Evolutionary conservation across 169 alveolate species (phyloP), one percentile per base, ranked within the genome.

Genomic region (Eimeria sp.): DNA sequence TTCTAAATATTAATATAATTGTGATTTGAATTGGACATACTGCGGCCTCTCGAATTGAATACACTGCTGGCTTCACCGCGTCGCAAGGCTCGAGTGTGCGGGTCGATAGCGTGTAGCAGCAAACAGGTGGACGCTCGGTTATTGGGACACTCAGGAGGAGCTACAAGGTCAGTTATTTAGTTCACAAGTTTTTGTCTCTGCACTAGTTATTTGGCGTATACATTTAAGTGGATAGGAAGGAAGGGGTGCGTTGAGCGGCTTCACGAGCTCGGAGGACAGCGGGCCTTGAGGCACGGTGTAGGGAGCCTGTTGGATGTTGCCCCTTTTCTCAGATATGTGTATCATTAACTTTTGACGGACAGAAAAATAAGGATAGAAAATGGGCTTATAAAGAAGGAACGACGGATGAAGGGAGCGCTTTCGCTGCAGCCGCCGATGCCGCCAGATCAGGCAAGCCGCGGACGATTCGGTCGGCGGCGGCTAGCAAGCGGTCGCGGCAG

Each of bases 391-490:
- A 58, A 14, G n/a, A 3, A 3, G 22, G 3, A 13, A 25, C 5
- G 67, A 25, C 7, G 67, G 67, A 25, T 3, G 22, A 58, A 58
- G 67, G 22, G 16, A 14, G 5, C 3, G 67, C 67, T 25, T 58
- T 5, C 25, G 16, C 16, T 58, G 25, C 25, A 40, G 61, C 90
- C 22, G 90, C 51, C 72, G 25, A 7, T 73, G 73, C 67, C 67
- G 90, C 90, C 63, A 40, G 90, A 25, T 51, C 73, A 82, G 90
- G 58, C 58, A 49, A 82, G 43, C 90, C 20, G 43, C 20, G 72
- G 90, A 45, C 43, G 51, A 82, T 82, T 70, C 90, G 57, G 67
- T 58, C 10, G 90, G 47, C 90, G 73, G 90, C 90, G 30, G 90
- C 90, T 82, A 82, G 90, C 90, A 82, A 82, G 73, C 73, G 25